Conservation (phyloP, 345 rosid species). For the Draba incana region DNA sequence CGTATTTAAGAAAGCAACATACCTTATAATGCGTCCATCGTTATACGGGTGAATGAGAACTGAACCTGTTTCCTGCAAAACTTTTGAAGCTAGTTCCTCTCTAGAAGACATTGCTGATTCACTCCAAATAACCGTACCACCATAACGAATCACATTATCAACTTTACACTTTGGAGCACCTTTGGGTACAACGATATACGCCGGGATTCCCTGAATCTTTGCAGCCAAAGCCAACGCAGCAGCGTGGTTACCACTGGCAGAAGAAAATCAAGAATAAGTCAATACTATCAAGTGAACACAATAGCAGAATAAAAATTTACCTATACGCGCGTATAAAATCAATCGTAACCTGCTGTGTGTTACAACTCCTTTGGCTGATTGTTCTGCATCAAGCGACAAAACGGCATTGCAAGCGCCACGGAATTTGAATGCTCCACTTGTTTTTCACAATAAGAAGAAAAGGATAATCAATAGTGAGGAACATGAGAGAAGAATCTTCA, state of each 20-base stretch:
- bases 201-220: slow-evolving; percentile 67
- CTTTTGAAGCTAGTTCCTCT: slow-evolving; percentile 63
- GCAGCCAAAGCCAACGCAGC: slow-evolving; percentile 97
- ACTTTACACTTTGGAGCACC: slow-evolving; percentile 92
- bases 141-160: slow-evolving; percentile 78
- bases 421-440: slow-evolving; percentile 90
- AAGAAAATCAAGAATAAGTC: slow-evolving; percentile 3
- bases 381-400: slow-evolving; percentile 60
- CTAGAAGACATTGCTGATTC: slow-evolving; percentile 69
- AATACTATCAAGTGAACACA: background rate
- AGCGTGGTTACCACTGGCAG: slow-evolving; percentile 86
- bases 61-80: slow-evolving; percentile 74
- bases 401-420: slow-evolving; percentile 96
- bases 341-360: slow-evolving; percentile 87
- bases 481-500: background rate
- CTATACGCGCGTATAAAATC: background rate
- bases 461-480: slow-evolving; percentile 1
- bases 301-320: background rate
- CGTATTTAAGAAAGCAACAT: slow-evolving; percentile 14
- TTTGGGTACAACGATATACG: slow-evolving; percentile 77
- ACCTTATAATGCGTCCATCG: slow-evolving; percentile 79
- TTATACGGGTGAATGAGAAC: slow-evolving; percentile 84
- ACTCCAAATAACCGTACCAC: slow-evolving; percentile 80
- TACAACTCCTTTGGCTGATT: slow-evolving; percentile 83
- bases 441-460: slow-evolving; percentile 10